Conservation (phyloP, 257 asterid genomes). For the Capsicum chinense region DNA sequence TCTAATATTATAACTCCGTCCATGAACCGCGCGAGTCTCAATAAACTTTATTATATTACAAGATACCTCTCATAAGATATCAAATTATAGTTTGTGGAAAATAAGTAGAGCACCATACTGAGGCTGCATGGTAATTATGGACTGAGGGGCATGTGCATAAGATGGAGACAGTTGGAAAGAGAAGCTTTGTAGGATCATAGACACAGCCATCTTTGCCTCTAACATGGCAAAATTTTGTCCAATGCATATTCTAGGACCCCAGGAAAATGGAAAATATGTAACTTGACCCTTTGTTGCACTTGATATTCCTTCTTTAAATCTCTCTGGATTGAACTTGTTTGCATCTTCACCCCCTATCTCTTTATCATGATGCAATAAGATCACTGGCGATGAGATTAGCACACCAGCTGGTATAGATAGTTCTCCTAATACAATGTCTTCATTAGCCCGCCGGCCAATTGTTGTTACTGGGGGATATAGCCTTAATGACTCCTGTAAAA, state of each 20-base stretch:
- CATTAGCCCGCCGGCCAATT: background rate
- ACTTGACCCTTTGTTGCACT: background rate
- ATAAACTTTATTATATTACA: background rate
- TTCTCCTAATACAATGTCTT: background rate
- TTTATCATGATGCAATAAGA: background rate
- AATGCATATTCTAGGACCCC: conserved; percentile 26
- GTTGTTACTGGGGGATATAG: background rate
- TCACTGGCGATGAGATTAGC: background rate
- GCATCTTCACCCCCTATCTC: background rate
- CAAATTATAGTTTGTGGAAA: conserved; percentile 30
- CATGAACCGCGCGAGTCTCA: background rate
- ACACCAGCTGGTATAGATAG: background rate
- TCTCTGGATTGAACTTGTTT: conserved; percentile 9
- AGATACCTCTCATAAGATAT: background rate
- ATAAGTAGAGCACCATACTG: conserved; percentile 43
- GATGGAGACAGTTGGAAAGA: conserved; percentile 44
- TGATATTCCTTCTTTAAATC: background rate
- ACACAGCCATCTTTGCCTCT: conserved; percentile 44
- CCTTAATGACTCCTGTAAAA: background rate
- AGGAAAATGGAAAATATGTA: conserved; percentile 36
- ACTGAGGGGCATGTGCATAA: conserved; percentile 45
- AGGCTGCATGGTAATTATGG: conserved; percentile 37
- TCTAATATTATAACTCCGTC: fast-evolving
- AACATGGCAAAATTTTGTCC: conserved; percentile 41
- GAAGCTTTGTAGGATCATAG: conserved; percentile 45